Evolutionary conservation across 192 early-diverging fungal species (phyloP).

Genomic region (Phlyctochytrium bullatum): DNA sequence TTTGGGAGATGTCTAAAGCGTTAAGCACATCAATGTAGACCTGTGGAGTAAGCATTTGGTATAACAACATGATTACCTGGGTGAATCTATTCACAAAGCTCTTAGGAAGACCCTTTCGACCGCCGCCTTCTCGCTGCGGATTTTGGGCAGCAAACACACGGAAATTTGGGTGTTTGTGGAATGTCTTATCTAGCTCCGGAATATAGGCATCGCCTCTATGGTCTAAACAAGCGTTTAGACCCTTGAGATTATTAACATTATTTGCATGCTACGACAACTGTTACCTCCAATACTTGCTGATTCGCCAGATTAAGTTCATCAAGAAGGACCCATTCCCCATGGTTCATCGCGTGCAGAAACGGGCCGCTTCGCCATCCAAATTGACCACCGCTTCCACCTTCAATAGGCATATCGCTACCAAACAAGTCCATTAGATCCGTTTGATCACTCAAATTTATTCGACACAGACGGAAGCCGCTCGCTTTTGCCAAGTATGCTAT

Average conservation of each 20-base stretch:
- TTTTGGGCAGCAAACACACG: conserved; percentile 97
- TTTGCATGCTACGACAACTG: conserved; percentile 49
- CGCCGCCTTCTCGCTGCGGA: conserved; percentile 94
- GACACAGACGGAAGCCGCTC: conserved; percentile 80
- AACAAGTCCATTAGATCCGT: conserved; percentile 98
- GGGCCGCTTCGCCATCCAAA: conserved; percentile 99
- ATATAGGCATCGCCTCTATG: conserved; percentile 95
- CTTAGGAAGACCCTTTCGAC: conserved; percentile 95
- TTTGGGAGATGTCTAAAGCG: conserved; percentile 73
- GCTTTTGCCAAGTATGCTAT: conserved; percentile 75
- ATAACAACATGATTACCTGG: conserved; percentile 20
- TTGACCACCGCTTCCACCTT: conserved; percentile 77
- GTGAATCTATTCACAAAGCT: conserved; percentile 98
- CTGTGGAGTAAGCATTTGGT: conserved; percentile 30
- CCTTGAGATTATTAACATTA: conserved; percentile 28
- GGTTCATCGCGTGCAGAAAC: conserved; percentile 93
- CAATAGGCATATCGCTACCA: conserved; percentile 95
- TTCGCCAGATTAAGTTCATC: conserved; percentile 99
- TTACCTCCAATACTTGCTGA: conserved; percentile 89
- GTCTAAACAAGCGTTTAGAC: conserved; percentile 97
- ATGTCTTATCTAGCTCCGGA: conserved; percentile 88
- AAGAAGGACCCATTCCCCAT: conserved; percentile 93
- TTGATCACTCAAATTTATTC: conserved; percentile 98
- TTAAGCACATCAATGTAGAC: conserved; percentile 87
- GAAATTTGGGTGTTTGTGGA: conserved; percentile 77